phyloP scores from a whole-genome alignment of 169 alveolate species.

The Cytauxzoon felis region DNA sequence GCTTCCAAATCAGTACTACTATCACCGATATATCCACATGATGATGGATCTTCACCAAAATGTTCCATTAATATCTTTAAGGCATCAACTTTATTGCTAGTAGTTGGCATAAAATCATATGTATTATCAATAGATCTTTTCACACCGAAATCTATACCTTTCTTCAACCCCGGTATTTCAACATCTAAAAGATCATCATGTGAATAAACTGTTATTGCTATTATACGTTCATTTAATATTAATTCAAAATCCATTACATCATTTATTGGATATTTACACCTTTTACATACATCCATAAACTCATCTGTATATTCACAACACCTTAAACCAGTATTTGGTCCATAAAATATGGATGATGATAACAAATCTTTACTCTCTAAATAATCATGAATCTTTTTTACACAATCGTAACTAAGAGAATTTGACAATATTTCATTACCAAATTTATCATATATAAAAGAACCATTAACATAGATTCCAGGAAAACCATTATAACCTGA shows the following conservation, averaged over 20 bases:
- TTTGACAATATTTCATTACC: slow-evolving; percentile 22
- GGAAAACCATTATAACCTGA: slow-evolving; percentile 61
- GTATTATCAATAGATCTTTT: no score
- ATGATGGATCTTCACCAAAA: background rate
- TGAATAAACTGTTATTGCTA: no score
- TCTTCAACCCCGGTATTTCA: background rate
- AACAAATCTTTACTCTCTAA: background rate
- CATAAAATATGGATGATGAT: background rate
- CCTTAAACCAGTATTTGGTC: background rate
- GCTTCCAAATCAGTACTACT: slow-evolving; percentile 59
- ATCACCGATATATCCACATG: slow-evolving; percentile 55
- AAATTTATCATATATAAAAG: slow-evolving; percentile 35
- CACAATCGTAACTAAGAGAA: background rate
- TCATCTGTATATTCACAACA: background rate
- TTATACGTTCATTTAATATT: background rate
- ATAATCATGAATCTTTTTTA: background rate
- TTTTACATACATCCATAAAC: background rate
- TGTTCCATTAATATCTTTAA: slow-evolving; percentile 24
- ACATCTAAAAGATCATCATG: no score
- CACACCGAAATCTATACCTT: background rate
- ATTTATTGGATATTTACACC: no score
- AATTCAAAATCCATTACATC: background rate
- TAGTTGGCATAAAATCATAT: no score
- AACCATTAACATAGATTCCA: slow-evolving; percentile 61
- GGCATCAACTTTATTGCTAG: slow-evolving; percentile 55